Evolutionary conservation across 2,329 filamentous ascomycete genomes (phyloP).

Genomic region (Diaporthe batatas): DNA sequence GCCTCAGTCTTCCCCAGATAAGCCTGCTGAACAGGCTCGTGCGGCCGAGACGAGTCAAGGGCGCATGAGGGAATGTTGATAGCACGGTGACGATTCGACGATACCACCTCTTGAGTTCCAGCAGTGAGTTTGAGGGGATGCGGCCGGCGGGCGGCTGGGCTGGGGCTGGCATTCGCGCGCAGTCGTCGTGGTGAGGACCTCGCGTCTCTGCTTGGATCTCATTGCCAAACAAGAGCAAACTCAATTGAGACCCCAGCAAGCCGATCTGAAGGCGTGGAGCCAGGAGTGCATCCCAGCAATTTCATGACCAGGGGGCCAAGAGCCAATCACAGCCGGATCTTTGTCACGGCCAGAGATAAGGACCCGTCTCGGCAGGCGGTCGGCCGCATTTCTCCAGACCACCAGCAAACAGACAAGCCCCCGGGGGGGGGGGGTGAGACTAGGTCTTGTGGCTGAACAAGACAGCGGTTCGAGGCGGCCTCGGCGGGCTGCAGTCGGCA

Average conservation of each 20-base stretch:
- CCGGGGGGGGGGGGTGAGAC: neutral
- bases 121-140: constrained; percentile 16
- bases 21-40: constrained; percentile 5
- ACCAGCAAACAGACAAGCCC: neutral
- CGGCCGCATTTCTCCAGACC: constrained; percentile 27
- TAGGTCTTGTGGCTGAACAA: constrained; percentile 5
- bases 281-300: constrained; percentile 24
- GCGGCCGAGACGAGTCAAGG: constrained; percentile 27
- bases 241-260: constrained; percentile 32
- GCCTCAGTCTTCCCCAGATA: constrained; percentile 25
- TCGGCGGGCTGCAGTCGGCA: neutral
- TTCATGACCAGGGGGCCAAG: neutral
- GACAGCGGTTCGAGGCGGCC: constrained; percentile 5
- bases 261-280: constrained; percentile 29
- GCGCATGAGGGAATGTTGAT: neutral
- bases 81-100: constrained; percentile 19
- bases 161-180: neutral
- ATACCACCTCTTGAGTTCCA: constrained; percentile 7
- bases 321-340: constrained; percentile 18
- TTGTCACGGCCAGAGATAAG: constrained; percentile 33
- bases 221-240: constrained; percentile 26
- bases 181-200: constrained; percentile 9
- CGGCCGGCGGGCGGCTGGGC: constrained; percentile 3
- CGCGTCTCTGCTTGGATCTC: constrained; percentile 22
- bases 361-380: constrained; percentile 30